These are phyloP conservation scores for Polytrichum formosum DNA, from an alignment of 225 moss, liverwort and hornwort genomes.

Conservation along the genomic window DNA sequence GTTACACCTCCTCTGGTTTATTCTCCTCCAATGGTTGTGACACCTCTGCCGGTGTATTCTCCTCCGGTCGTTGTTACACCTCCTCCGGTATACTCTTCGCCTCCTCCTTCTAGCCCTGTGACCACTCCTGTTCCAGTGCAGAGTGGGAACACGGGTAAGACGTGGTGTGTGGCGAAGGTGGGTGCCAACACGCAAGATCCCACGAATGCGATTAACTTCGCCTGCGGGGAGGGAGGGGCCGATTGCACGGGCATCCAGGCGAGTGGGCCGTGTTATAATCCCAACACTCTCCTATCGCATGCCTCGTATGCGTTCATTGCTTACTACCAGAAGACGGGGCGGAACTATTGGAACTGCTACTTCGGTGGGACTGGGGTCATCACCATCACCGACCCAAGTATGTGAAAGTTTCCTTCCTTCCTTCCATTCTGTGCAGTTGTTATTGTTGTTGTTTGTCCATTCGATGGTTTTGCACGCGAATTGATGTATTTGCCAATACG, in stretches of 20 bases:
- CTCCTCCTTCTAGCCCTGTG: neutral
- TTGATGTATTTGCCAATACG: no score
- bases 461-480: no score
- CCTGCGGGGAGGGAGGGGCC: slow-evolving; percentile 70
- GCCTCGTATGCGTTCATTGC: slow-evolving; percentile 71
- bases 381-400: slow-evolving; percentile 96
- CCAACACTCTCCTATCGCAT: slow-evolving; percentile 61
- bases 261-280: slow-evolving; percentile 50
- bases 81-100: slow-evolving; percentile 15
- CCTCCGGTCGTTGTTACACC: neutral
- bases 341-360: slow-evolving; percentile 93
- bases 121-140: slow-evolving; percentile 24
- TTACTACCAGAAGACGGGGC: slow-evolving; percentile 70
- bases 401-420: no score
- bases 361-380: slow-evolving; percentile 74
- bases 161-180: slow-evolving; percentile 89
- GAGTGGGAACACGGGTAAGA: slow-evolving; percentile 40
- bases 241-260: slow-evolving; percentile 63
- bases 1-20: slow-evolving; percentile 7
- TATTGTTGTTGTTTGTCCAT: no score
- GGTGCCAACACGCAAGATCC: slow-evolving; percentile 44
- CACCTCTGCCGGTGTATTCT: slow-evolving; percentile 9
- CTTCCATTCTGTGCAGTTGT: no score
- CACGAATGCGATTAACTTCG: slow-evolving; percentile 58
- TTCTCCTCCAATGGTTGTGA: slow-evolving; percentile 2